Percentiles rank a stretch among this genome's conserved stretches.
Conservation (phyloP, 768 basidiomycete genomes). For the Leccinum variicolor region DNA sequence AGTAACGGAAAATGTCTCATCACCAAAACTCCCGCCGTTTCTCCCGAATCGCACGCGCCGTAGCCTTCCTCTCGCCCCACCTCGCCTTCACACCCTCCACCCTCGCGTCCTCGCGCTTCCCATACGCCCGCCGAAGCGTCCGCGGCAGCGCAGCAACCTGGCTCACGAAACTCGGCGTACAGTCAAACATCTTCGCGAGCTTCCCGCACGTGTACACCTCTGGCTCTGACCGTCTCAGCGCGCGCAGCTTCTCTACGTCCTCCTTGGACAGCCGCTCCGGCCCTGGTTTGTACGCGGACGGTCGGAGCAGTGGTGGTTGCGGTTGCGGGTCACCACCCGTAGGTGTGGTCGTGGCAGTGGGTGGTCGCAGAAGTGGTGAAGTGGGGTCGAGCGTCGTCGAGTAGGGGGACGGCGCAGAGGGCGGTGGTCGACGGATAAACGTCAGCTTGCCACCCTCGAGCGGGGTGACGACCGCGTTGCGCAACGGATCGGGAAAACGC, state of each 20-base stretch:
- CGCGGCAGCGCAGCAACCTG: slow-evolving; percentile 61
- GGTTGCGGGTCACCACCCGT: slow-evolving; percentile 11
- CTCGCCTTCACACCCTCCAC: slow-evolving; percentile 46
- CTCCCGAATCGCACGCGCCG: slow-evolving; percentile 58
- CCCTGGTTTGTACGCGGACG: slow-evolving; percentile 32
- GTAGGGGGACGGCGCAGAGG: slow-evolving; percentile 67
- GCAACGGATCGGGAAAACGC: slow-evolving; percentile 55
- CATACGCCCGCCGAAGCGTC: slow-evolving; percentile 41
- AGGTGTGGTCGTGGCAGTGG: neutral
- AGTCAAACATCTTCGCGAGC: slow-evolving; percentile 76
- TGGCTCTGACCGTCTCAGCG: slow-evolving; percentile 58
- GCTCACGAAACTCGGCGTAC: slow-evolving; percentile 65
- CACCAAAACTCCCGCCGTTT: slow-evolving; percentile 75
- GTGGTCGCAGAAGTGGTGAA: slow-evolving; percentile 63
- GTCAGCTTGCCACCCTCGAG: slow-evolving; percentile 58
- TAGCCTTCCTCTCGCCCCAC: slow-evolving; percentile 71
- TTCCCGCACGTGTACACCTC: slow-evolving; percentile 53
- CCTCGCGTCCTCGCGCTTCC: slow-evolving; percentile 41
- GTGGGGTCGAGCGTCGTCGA: slow-evolving; percentile 67
- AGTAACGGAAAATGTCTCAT: no score
- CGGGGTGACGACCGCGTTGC: slow-evolving; percentile 47
- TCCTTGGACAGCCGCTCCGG: slow-evolving; percentile 48
- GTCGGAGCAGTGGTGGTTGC: slow-evolving; percentile 49
- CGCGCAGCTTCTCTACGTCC: slow-evolving; percentile 52
- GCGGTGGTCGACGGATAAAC: slow-evolving; percentile 84